Conservation (phyloP, 2,329 filamentous ascomycete species). For the Neophaeococcomyces aloes region DNA sequence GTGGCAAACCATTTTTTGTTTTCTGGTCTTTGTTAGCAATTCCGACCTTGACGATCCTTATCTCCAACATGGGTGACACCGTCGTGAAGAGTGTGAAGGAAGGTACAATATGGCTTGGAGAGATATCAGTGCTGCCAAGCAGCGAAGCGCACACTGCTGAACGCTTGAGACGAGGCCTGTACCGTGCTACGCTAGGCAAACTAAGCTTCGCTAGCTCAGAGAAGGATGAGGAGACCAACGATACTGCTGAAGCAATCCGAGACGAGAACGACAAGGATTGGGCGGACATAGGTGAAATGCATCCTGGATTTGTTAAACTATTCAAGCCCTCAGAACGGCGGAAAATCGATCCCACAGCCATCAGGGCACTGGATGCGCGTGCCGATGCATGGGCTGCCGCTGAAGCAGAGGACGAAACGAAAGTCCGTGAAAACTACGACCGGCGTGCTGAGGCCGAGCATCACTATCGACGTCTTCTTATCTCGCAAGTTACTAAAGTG, state of each 20-base stretch:
- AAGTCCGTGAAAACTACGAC: slow-evolving; percentile 23
- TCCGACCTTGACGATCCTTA: slow-evolving; percentile 45
- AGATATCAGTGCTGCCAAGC: slow-evolving; percentile 44
- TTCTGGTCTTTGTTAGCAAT: slow-evolving; percentile 47
- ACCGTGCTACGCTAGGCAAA: slow-evolving; percentile 17
- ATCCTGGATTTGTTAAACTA: slow-evolving; percentile 18
- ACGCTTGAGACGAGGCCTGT: slow-evolving; percentile 22
- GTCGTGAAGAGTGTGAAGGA: slow-evolving; percentile 46
- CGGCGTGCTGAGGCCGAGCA: slow-evolving; percentile 23
- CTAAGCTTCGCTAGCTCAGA: slow-evolving; percentile 13
- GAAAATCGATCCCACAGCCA: slow-evolving; percentile 5
- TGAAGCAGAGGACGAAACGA: slow-evolving; percentile 32
- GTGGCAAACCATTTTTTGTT: slow-evolving; percentile 46
- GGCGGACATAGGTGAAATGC: slow-evolving; percentile 11
- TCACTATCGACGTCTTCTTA: slow-evolving; percentile 37
- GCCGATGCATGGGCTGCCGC: slow-evolving; percentile 32
- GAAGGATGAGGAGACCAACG: slow-evolving; percentile 11
- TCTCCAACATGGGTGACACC: slow-evolving; percentile 44
- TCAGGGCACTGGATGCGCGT: slow-evolving; percentile 24
- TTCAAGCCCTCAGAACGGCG: slow-evolving; percentile 9
- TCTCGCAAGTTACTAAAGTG: slow-evolving; percentile 31
- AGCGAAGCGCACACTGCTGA: slow-evolving; percentile 32
- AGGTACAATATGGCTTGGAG: slow-evolving; percentile 45
- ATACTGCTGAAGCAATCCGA: not conserved
- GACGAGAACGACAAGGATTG: slow-evolving; percentile 6